Conservation (phyloP, 768 basidiomycete genomes). For the Termitomyces bulborhizus region DNA sequence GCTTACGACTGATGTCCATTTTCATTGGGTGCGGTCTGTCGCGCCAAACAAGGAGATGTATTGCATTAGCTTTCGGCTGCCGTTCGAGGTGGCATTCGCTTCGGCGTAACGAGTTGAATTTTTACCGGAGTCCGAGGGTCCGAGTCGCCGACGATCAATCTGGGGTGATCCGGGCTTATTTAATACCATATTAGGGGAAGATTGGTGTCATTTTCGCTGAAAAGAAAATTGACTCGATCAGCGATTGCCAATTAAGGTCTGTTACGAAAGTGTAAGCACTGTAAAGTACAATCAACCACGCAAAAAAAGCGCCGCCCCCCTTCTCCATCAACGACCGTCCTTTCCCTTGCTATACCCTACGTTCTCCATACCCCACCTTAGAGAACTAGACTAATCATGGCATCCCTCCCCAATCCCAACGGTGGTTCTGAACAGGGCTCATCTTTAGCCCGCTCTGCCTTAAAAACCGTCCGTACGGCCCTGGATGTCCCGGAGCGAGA, state of each 20-base stretch:
- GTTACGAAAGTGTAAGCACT: conserved; percentile 22
- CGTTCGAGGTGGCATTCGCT: conserved; percentile 29
- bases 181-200: conserved; percentile 1
- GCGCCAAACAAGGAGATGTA: conserved; percentile 98
- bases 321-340: neutral
- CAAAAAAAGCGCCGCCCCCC: conserved; percentile 7
- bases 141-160: conserved; percentile 1
- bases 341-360: conserved; percentile 18
- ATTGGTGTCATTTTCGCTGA: conserved; percentile 6
- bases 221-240: conserved; percentile 8
- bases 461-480: conserved; percentile 62
- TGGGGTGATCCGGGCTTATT: neutral
- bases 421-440: conserved; percentile 46
- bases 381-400: conserved; percentile 24
- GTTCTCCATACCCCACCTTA: conserved; percentile 26
- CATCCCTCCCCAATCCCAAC: conserved; percentile 43
- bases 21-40: conserved; percentile 85
- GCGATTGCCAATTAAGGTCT: conserved; percentile 11
- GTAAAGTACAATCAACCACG: conserved; percentile 6
- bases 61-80: conserved; percentile 76
- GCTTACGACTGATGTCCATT: conserved; percentile 40
- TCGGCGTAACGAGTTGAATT: neutral
- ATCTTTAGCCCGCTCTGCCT: conserved; percentile 44
- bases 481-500: conserved; percentile 76
- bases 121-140: neutral